Base-by-base conservation (phyloP, 1,284 basidiomycete genomes). In the Volvariella surrecta region DNA sequence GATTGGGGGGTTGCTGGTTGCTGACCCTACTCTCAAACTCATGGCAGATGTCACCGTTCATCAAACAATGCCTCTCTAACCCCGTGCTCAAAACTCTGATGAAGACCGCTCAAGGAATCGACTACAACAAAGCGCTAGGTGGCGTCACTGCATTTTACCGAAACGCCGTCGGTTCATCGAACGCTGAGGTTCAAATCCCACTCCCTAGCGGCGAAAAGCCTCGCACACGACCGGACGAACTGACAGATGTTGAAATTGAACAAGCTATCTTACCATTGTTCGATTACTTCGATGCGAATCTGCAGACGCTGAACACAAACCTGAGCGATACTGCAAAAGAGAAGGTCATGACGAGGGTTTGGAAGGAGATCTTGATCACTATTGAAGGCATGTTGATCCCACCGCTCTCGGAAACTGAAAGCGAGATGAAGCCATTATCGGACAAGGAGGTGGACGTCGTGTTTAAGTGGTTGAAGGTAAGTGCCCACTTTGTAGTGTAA, bases 361-460 rank as follows among this genome's bases (percentile, higher is more conserved):
- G 96, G 96, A 99, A 99, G 66, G 94, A 98, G 63, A 87, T 99
- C 45, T 62, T 99, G 51, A 74, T 71, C 34, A 82, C 91, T 11
- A 79, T 99, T 48, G 96, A 99, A 59, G 80, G 79, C 4, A 66
- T 99, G 54, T 77, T 99, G 43, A 82, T 99, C 3, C 96, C 96
- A 2, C 90, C 94, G 1, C 64, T 99, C 44, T 90, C 88, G 4
- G 92, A 96, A 50, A 70, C 80, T n/a, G 73, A 84, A 7, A 92
- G 91, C 44, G 85, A 89, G 45, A 89, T 98, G 90, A 83, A 85
- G 51, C 85, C 92, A 10, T 61, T 99, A 54, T 82, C 75, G 28
- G 94, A 96, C 55, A 93, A 95, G 65, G 95, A 98, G 66, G 89
- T 98, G 20, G 95, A 98, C 57, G 87, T 99, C 45, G 95, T 94